Base-by-base conservation (phyloP, 306 rosid genomes). In the Parietaria judaica region DNA sequence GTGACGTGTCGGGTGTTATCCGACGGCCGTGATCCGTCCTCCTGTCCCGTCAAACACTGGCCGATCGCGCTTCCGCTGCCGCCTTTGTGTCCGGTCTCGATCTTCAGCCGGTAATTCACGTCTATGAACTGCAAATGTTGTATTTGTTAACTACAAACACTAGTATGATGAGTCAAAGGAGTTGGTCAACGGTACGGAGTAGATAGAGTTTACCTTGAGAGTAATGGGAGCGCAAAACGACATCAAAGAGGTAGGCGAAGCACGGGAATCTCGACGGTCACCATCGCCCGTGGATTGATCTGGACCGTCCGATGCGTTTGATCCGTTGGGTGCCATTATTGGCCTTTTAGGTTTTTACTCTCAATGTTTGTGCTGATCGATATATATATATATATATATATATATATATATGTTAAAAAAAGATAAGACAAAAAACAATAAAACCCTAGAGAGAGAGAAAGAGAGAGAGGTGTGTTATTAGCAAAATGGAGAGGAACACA, bases 221-320 rank as follows among this genome's bases (percentile, higher is more conserved):
- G 96, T 79, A 71, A 88, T 73, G n/a, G 94, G 84, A 43, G 68
- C 78, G 73, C 79, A 73, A 63, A 75, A 74, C 17, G 81, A 78
- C 23, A 74, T 17, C 11, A 87, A 72, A 66, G 81, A 74, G 45
- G 7, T 41, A 51, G 79, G 79, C 14, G 53, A 69, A 31, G 66
- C 80, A 73, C 76, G 81, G 11, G 77, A 64, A 63, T 66, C 74
- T 50, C 50, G 78, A 76, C 73, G 74, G 55, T 11, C 23, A 6
- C 14, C 4, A 41, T 58, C 17, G 23, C 14, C 51, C 9, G 16
- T 60, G 37, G 64, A 23, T 14, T 37, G 64, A 60, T 60, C 64
- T 60, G 37, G 36, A 8, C 64, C 64, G 37, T 60, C 52, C 12
- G 38, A 60, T 60, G 76, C 47, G 64, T 64, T 62, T 34, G 60